phyloP scores from a whole-genome alignment of 139 green algal genomes.

The Chlorella sp. region DNA sequence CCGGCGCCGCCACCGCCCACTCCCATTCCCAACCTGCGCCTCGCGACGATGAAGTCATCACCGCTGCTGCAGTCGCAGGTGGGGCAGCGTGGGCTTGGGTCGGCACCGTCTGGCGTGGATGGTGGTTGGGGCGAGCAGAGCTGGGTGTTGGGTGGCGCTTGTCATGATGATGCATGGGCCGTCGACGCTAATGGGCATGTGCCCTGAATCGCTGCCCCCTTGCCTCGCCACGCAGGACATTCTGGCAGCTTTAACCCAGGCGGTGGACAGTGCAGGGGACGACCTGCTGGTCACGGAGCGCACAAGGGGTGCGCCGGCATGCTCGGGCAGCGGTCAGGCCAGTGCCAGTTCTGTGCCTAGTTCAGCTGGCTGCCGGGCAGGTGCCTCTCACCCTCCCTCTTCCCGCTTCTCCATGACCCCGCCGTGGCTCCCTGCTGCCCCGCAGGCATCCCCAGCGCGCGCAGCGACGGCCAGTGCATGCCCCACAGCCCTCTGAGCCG shows the following conservation, averaged over 20 bases:
- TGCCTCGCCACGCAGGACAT: conserved; percentile 1
- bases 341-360: too few relatives aligned
- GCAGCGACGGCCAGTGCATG: too few relatives aligned
- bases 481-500: too few relatives aligned
- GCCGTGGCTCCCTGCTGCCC: too few relatives aligned
- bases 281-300: background rate
- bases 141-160: background rate
- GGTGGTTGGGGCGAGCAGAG: too few relatives aligned
- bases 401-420: background rate
- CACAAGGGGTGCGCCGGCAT: background rate
- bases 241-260: background rate
- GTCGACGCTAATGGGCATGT: background rate
- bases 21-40: too few relatives aligned
- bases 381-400: background rate
- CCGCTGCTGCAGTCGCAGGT: background rate
- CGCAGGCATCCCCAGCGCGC: too few relatives aligned
- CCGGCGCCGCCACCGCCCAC: too few relatives aligned
- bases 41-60: background rate
- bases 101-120: too few relatives aligned
- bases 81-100: background rate
- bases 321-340: background rate
- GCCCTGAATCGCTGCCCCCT: background rate
- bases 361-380: too few relatives aligned
- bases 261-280: background rate
- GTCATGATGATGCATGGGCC: too few relatives aligned